phyloP scores from a whole-genome alignment of 768 basidiomycete species.

The Russula earlei region DNA sequence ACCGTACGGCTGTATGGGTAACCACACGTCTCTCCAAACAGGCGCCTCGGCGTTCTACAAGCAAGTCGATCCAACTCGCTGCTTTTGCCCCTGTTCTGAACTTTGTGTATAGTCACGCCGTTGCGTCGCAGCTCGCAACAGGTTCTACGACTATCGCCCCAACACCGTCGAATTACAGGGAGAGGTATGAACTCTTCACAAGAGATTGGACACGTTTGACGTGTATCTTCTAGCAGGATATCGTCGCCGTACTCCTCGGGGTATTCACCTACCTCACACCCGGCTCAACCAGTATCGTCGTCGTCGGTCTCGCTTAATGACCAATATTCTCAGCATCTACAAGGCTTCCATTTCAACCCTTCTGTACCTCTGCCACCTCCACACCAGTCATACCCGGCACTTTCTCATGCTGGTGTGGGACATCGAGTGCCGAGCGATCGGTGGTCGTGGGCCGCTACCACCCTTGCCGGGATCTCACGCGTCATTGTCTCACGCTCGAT shows the following conservation, averaged over 20 bases:
- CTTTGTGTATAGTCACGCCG: conserved; percentile 36
- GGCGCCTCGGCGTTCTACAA: conserved; percentile 45
- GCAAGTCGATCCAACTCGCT: conserved; percentile 28
- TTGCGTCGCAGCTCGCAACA: conserved; percentile 37
- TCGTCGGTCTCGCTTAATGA: background rate
- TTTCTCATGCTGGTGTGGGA: background rate
- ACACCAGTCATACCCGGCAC: background rate
- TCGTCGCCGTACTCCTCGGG: conserved; percentile 4
- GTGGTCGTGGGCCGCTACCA: conserved; percentile 6
- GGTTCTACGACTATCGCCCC: background rate
- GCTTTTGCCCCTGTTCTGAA: background rate
- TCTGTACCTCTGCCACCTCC: background rate
- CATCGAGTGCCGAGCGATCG: background rate
- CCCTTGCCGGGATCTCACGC: background rate
- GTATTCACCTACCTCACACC: background rate
- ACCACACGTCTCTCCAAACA: conserved; percentile 15
- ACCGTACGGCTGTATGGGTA: conserved; percentile 13
- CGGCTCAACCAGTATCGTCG: background rate
- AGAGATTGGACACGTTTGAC: background rate
- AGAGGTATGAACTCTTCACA: conserved; percentile 1
- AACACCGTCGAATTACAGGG: background rate
- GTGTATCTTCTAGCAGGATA: background rate
- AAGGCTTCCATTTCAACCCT: background rate
- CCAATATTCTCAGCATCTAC: background rate
- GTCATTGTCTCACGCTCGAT: background rate